These are phyloP conservation scores for Xylaria castorea DNA, from an alignment of 495 filamentous ascomycete genomes.

Conservation along the genomic window DNA sequence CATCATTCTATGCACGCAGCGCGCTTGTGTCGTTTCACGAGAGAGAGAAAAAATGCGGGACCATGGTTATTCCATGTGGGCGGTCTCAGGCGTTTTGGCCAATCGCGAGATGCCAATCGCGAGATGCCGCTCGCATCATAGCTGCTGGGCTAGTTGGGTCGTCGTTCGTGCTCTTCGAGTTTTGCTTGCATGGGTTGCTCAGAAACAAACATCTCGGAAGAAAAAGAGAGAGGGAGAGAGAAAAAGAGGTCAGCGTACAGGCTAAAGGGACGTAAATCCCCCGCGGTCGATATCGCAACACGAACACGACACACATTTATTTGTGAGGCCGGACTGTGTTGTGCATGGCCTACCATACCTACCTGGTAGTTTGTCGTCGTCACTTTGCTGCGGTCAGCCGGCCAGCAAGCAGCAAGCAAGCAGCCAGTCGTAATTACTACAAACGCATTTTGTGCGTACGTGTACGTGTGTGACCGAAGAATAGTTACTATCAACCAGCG, in stretches of 20 bases:
- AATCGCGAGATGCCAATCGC: background rate
- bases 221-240: background rate
- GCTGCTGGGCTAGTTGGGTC: background rate
- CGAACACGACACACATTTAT: background rate
- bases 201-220: no score
- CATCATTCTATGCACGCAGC: background rate
- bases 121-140: no score
- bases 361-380: background rate
- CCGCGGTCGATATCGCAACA: background rate
- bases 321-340: background rate
- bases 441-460: background rate
- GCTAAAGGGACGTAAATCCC: background rate
- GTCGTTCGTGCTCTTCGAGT: background rate
- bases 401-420: background rate
- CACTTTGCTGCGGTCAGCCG: background rate
- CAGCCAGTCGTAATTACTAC: background rate
- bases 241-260: background rate
- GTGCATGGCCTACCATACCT: background rate
- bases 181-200: background rate
- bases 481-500: background rate
- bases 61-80: background rate
- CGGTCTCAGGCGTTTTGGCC: background rate
- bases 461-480: background rate
- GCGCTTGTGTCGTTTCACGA: slow-evolving; percentile 12
- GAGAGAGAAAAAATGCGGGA: background rate